These are phyloP conservation scores for Tubosaeta sp. DNA, from an alignment of 768 basidiomycete species.

Conservation along the genomic window DNA sequence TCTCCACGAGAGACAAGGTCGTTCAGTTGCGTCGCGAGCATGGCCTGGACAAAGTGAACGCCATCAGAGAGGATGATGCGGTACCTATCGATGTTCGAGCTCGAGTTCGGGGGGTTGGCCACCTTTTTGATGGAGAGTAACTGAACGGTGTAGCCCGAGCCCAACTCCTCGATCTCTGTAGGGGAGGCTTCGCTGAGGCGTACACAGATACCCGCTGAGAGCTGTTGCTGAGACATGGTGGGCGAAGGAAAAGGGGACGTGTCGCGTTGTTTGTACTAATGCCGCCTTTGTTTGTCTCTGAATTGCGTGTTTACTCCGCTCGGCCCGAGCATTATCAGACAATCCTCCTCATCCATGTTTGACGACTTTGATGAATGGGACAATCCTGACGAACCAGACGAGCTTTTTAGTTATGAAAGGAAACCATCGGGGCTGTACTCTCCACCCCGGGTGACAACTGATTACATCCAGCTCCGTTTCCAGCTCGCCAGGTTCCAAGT, in stretches of 20 bases:
- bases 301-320: not conserved
- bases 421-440: constrained; percentile 1
- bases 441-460: constrained; percentile 8
- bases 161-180: constrained; percentile 25
- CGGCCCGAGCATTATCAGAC: no score
- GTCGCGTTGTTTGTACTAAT: constrained; percentile 15
- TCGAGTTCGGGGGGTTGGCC: constrained; percentile 28
- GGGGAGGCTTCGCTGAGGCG: constrained; percentile 42
- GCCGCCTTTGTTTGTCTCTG: constrained; percentile 8
- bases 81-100: constrained; percentile 48
- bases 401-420: not conserved
- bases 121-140: constrained; percentile 84
- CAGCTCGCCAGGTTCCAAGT: constrained; percentile 28
- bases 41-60: constrained; percentile 78
- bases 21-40: constrained; percentile 94
- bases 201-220: constrained; percentile 54
- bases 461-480: constrained; percentile 28
- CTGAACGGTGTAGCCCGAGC: constrained; percentile 56
- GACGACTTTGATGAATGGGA: not conserved
- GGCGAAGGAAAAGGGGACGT: constrained; percentile 1
- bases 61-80: constrained; percentile 92
- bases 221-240: constrained; percentile 41
- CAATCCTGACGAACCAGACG: not conserved
- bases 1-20: constrained; percentile 57
- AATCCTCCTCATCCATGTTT: constrained; percentile 1